These are phyloP conservation scores for Sherardia arvensis DNA, from an alignment of 257 asterid genomes.

Conservation along the genomic window DNA sequence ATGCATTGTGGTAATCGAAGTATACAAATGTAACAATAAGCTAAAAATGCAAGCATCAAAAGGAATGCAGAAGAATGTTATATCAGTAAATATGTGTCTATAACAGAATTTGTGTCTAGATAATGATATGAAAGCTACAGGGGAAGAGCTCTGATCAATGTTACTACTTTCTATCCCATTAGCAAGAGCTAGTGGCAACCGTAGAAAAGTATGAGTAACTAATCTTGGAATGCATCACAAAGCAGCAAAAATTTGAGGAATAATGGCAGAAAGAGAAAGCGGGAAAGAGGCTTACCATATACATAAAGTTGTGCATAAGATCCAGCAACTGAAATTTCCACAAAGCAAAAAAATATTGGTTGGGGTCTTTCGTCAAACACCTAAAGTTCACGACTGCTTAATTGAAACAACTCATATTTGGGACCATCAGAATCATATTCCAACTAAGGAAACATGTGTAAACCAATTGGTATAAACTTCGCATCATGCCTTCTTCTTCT, in stretches of 20 bases:
- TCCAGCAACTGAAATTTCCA: neutral
- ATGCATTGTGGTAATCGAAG: no score
- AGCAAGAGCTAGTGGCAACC: no score
- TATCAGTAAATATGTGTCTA: neutral
- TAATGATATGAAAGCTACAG: no score
- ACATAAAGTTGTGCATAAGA: no score
- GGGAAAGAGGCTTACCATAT: neutral
- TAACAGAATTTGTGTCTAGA: no score
- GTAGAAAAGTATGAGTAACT: no score
- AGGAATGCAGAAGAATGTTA: neutral
- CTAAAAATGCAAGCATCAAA: no score
- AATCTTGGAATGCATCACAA: no score
- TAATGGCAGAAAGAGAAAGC: neutral
- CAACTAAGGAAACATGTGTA: neutral
- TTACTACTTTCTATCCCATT: no score
- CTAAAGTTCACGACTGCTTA: neutral
- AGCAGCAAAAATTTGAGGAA: neutral
- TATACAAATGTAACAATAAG: neutral
- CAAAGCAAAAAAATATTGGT: neutral
- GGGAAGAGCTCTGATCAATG: no score
- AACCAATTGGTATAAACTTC: neutral
- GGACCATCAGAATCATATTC: neutral
- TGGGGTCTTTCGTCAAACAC: neutral
- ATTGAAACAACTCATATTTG: neutral
- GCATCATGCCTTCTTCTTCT: conserved; percentile 61